A percentile compares a stretch with the other conserved stretches of the same genome.
These are phyloP conservation scores for Hypomontagnella monticulosa DNA, from an alignment of 495 filamentous ascomycete genomes.

Conservation along the genomic window DNA sequence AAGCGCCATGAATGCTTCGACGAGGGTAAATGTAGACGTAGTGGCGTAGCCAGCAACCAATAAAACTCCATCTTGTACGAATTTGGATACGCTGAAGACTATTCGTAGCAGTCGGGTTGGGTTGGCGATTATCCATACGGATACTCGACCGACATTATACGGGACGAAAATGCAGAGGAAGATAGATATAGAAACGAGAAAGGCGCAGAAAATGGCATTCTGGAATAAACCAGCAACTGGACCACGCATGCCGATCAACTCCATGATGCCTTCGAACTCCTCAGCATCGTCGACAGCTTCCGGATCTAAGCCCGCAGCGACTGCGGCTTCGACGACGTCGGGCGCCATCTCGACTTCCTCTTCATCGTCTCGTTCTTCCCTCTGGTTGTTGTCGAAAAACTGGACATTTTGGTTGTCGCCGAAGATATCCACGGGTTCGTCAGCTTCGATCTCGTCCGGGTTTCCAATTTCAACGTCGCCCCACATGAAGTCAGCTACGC, in stretches of 20 bases:
- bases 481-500: conserved; percentile 62
- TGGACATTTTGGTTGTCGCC: conserved; percentile 52
- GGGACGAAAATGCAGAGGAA: conserved; percentile 87
- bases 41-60: conserved; percentile 50
- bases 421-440: conserved; percentile 52
- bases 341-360: conserved; percentile 45
- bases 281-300: conserved; percentile 82
- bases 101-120: conserved; percentile 78
- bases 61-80: conserved; percentile 62
- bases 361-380: conserved; percentile 32
- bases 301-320: conserved; percentile 54
- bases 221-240: conserved; percentile 89
- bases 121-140: conserved; percentile 80
- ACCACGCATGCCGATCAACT: conserved; percentile 95
- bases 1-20: conserved; percentile 35
- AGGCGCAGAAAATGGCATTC: conserved; percentile 91
- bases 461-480: conserved; percentile 39
- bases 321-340: conserved; percentile 53
- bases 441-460: conserved; percentile 47
- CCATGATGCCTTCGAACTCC: conserved; percentile 97
- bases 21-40: conserved; percentile 37
- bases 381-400: conserved; percentile 38
- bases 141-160: conserved; percentile 87
- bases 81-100: conserved; percentile 74
- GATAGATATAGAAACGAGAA: conserved; percentile 87